A percentile compares a stretch with the other conserved stretches of the same genome.
Evolutionary conservation across 345 rosid species (phyloP).

Genomic region (Pistacia vera): DNA sequence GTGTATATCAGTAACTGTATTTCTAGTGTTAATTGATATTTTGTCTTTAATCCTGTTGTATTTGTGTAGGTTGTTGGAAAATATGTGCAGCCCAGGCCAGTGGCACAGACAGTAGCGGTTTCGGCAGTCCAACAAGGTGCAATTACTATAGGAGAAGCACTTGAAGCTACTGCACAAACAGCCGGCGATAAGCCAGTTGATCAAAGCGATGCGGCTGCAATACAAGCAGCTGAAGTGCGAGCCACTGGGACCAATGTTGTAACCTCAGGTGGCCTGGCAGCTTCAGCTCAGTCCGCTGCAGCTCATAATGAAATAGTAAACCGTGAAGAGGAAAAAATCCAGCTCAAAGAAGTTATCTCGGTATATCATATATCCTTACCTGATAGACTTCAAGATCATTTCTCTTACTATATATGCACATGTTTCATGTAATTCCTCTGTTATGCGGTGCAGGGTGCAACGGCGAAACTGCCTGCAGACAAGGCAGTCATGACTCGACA

Average conservation of each 20-base stretch:
- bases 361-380: conserved; percentile 23
- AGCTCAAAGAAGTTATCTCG: conserved; percentile 46
- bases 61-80: conserved; percentile 51
- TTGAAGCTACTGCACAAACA: conserved; percentile 50
- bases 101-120: conserved; percentile 20
- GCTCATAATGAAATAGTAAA: conserved; percentile 41
- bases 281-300: conserved; percentile 74
- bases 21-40: not conserved
- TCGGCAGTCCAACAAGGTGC: conserved; percentile 31
- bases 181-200: conserved; percentile 57
- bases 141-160: conserved; percentile 70
- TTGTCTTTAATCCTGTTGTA: not conserved
- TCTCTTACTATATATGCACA: too few species aligned
- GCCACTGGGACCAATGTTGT: conserved; percentile 54
- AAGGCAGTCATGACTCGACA: conserved; percentile 55
- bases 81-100: conserved; percentile 45
- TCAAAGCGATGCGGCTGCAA: conserved; percentile 72
- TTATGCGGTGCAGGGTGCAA: conserved; percentile 47
- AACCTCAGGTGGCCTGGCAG: conserved; percentile 57
- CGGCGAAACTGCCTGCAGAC: conserved; percentile 51
- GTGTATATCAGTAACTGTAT: not conserved
- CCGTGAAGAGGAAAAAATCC: conserved; percentile 56
- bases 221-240: conserved; percentile 74
- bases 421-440: not conserved
- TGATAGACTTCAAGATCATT: not conserved